Evolutionary conservation across 208 protist genomes (phyloP).

Genomic region (Crithidia mellificae): DNA sequence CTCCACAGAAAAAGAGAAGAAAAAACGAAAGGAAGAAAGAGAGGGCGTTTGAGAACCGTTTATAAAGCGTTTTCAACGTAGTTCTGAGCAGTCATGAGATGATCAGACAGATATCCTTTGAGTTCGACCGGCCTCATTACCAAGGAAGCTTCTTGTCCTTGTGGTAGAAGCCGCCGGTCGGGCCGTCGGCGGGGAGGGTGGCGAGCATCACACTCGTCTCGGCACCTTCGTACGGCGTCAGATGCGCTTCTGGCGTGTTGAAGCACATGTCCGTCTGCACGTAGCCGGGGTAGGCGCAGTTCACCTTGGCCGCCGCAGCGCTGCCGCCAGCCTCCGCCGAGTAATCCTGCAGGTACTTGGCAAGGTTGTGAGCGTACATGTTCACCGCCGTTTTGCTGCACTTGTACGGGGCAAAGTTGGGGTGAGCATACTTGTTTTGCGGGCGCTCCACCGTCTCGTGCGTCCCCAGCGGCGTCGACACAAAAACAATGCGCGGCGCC

Average conservation of each 20-base stretch:
- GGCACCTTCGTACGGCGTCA: slow-evolving; percentile 70
- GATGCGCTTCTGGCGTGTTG: slow-evolving; percentile 40
- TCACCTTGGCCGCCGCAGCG: slow-evolving; percentile 67
- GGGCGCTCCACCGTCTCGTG: slow-evolving; percentile 54
- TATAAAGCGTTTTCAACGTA: not conserved
- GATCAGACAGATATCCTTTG: too few species aligned
- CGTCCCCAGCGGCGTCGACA: slow-evolving; percentile 71
- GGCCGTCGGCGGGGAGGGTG: slow-evolving; percentile 75
- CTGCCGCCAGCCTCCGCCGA: slow-evolving; percentile 46
- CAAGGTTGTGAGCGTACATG: slow-evolving; percentile 86
- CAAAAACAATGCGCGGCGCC: slow-evolving; percentile 72
- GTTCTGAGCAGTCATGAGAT: not conserved
- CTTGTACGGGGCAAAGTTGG: slow-evolving; percentile 55
- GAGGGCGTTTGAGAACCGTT: not conserved
- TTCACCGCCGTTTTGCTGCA: slow-evolving; percentile 74
- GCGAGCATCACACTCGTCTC: slow-evolving; percentile 77
- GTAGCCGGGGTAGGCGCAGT: slow-evolving; percentile 77
- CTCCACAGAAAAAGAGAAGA: not conserved
- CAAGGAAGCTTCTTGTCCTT: slow-evolving; percentile 74
- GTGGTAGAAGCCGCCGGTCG: slow-evolving; percentile 82
- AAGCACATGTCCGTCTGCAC: slow-evolving; percentile 82
- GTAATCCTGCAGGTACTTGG: slow-evolving; percentile 57
- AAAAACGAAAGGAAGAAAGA: too few species aligned
- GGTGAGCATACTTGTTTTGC: slow-evolving; percentile 49
- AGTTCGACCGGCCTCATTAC: too few species aligned